Conservation (phyloP, 306 rosid species). For the Medicago ruthenica region DNA sequence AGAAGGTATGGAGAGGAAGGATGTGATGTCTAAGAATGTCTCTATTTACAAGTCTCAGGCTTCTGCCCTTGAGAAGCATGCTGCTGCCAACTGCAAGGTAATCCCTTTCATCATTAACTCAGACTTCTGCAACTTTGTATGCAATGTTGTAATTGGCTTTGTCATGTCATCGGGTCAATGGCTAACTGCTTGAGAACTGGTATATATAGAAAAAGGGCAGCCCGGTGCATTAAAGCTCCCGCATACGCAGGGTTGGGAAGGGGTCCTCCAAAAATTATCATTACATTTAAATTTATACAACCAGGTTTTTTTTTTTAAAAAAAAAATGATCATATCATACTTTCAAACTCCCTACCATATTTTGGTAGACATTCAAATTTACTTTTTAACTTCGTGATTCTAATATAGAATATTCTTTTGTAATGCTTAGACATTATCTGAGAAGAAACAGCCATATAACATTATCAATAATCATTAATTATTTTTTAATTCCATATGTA, state of each 20-base stretch:
- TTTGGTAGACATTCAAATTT: neutral
- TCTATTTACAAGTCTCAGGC: slow-evolving; percentile 97
- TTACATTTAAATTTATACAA: too few species aligned
- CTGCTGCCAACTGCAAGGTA: slow-evolving; percentile 97
- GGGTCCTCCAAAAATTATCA: neutral
- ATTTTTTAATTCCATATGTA: too few species aligned
- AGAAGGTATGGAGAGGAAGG: slow-evolving; percentile 99
- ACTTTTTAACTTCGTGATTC: neutral
- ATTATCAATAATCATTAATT: neutral
- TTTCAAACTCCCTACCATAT: neutral
- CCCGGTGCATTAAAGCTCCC: too few species aligned
- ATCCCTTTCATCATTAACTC: neutral
- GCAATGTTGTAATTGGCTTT: neutral
- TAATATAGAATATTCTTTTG: neutral
- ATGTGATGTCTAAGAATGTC: slow-evolving; percentile 94
- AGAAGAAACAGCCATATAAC: neutral
- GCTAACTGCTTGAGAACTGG: neutral
- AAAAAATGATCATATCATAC: neutral
- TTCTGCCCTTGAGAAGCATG: slow-evolving; percentile 92
- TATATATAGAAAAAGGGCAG: neutral
- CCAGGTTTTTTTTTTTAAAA: too few species aligned
- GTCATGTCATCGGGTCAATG: neutral
- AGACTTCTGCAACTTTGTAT: neutral
- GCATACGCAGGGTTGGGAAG: too few species aligned
- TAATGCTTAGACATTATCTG: neutral